Evolutionary conservation across 306 rosid species (phyloP).

Genomic region (Gleditsia sinensis): DNA sequence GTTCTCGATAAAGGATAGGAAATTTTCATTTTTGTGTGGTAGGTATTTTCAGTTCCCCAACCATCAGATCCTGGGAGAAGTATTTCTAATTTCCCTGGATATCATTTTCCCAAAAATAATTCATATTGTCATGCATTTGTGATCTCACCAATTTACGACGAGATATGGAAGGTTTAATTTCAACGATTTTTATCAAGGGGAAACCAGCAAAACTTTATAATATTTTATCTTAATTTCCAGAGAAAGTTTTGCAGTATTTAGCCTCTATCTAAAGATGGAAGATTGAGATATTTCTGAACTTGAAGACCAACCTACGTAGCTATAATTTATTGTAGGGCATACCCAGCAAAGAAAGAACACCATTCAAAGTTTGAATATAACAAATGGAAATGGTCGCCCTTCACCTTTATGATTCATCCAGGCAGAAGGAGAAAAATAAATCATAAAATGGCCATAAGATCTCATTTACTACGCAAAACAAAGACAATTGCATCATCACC

Average conservation of each 20-base stretch:
- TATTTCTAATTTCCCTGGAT: no score
- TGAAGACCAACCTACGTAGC: neutral
- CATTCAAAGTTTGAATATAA: constrained; percentile 19
- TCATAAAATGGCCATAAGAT: neutral
- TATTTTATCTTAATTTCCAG: no score
- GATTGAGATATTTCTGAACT: neutral
- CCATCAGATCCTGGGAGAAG: no score
- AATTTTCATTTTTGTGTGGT: neutral
- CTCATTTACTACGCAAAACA: neutral
- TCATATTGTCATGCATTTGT: no score
- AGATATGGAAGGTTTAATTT: no score
- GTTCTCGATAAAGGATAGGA: neutral
- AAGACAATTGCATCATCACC: constrained; percentile 31
- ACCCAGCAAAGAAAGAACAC: constrained; percentile 19
- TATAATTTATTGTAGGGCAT: neutral
- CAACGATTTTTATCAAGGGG: no score
- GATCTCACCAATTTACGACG: no score
- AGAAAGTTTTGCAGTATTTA: no score
- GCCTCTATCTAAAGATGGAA: neutral
- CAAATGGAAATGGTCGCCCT: neutral
- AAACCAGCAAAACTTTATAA: no score
- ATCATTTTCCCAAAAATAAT: no score
- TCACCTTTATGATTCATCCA: neutral
- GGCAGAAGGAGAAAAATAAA: neutral
- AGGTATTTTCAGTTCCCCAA: no score